Percentiles rank a stretch among this genome's conserved stretches.
Conservation (phyloP, 768 basidiomycete genomes). For the Russula foetens region DNA sequence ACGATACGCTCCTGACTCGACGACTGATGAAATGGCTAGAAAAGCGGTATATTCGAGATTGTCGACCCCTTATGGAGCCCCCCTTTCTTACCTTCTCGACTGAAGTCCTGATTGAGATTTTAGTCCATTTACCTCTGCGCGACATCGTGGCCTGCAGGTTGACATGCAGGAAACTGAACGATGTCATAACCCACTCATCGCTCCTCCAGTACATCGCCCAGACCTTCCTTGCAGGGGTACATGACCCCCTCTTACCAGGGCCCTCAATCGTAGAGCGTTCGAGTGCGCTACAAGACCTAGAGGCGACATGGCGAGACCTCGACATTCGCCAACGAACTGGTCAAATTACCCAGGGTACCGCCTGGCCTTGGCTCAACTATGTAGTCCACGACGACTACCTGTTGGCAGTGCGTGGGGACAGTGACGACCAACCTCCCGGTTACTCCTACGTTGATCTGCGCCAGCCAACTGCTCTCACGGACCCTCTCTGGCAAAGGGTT, state of each 20-base stretch:
- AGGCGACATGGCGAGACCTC: slow-evolving; percentile 3
- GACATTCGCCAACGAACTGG: neutral
- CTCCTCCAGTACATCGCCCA: neutral
- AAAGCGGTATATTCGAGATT: neutral
- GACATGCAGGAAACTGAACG: neutral
- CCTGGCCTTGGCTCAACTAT: slow-evolving; percentile 12
- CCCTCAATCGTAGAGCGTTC: neutral
- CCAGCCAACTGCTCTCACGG: neutral
- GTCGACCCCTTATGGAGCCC: neutral
- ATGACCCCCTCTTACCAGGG: neutral
- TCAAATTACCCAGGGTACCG: neutral
- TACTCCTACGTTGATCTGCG: slow-evolving; percentile 6
- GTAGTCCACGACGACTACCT: neutral
- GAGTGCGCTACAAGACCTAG: neutral
- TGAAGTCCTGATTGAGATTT: slow-evolving; percentile 6
- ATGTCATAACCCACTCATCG: neutral
- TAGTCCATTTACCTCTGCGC: neutral
- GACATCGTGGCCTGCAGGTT: neutral
- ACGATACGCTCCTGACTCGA: neutral
- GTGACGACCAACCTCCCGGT: neutral
- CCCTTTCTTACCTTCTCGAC: neutral
- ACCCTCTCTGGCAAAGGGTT: neutral
- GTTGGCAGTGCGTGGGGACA: slow-evolving; percentile 4
- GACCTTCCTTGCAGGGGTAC: neutral
- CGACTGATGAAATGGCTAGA: neutral